A percentile compares a stretch with the other conserved stretches of the same genome.
These are phyloP conservation scores for Austroboletus novae-zelandiae DNA, from an alignment of 1,284 basidiomycete species.

Conservation along the genomic window DNA sequence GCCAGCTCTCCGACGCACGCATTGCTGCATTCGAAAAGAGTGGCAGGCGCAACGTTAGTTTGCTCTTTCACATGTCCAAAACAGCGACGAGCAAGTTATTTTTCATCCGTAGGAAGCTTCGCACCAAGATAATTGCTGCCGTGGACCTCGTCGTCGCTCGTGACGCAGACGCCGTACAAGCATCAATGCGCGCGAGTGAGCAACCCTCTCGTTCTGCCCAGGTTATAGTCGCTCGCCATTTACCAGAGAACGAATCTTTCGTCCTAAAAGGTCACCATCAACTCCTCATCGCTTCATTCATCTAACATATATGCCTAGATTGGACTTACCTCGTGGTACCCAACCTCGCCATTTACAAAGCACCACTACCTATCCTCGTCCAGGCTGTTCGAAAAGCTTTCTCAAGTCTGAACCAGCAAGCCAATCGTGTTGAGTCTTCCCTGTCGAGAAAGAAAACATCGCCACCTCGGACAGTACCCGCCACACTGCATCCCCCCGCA, in stretches of 20 bases:
- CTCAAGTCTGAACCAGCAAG: not conserved
- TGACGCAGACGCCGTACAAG: slow-evolving; percentile 11
- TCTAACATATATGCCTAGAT: slow-evolving; percentile 14
- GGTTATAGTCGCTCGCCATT: slow-evolving; percentile 1
- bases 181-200: not conserved
- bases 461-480: too few species aligned
- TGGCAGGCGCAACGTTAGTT: too few species aligned
- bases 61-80: slow-evolving; percentile 18
- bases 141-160: slow-evolving; percentile 25
- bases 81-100: slow-evolving; percentile 27
- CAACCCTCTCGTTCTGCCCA: slow-evolving; percentile 1
- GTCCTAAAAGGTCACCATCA: slow-evolving; percentile 18
- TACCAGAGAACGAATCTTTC: not conserved
- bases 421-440: slow-evolving; percentile 12
- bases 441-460: slow-evolving; percentile 7
- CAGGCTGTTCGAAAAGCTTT: slow-evolving; percentile 19
- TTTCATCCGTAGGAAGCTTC: slow-evolving; percentile 24
- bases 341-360: slow-evolving; percentile 22
- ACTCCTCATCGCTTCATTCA: not conserved
- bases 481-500: too few species aligned
- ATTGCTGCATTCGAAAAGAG: not conserved
- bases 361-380: slow-evolving; percentile 23
- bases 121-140: slow-evolving; percentile 25
- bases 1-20: too few species aligned
- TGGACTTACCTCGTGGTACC: slow-evolving; percentile 31